Percentiles rank a stretch among this genome's conserved stretches.
These are phyloP conservation scores for Pseudocercospora crystallina DNA, from an alignment of 2,329 filamentous ascomycete genomes.

Conservation along the genomic window DNA sequence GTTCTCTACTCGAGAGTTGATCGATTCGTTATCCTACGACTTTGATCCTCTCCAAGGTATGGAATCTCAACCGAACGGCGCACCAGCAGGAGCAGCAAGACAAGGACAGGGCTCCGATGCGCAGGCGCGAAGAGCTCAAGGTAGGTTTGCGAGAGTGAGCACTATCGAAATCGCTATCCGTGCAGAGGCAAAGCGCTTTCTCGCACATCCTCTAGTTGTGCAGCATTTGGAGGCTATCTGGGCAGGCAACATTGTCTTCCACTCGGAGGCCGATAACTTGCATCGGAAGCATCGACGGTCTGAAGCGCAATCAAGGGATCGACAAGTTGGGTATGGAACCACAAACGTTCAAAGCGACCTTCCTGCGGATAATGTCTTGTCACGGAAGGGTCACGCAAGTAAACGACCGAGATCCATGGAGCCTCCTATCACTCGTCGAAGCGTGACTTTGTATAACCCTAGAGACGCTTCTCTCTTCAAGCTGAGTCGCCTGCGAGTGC, in stretches of 20 bases:
- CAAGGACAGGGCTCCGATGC: not conserved
- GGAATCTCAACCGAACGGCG: slow-evolving; percentile 47
- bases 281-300: slow-evolving; percentile 61
- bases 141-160: slow-evolving; percentile 73
- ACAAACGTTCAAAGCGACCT: slow-evolving; percentile 24
- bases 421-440: slow-evolving; percentile 57
- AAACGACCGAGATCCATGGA: slow-evolving; percentile 25
- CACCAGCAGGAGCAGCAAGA: slow-evolving; percentile 17
- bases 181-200: slow-evolving; percentile 86
- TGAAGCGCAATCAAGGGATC: slow-evolving; percentile 22
- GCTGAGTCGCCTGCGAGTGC: slow-evolving; percentile 83
- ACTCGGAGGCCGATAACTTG: slow-evolving; percentile 80
- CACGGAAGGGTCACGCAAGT: slow-evolving; percentile 27
- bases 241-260: slow-evolving; percentile 93
- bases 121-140: slow-evolving; percentile 45
- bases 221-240: slow-evolving; percentile 96
- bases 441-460: slow-evolving; percentile 86
- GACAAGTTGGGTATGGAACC: slow-evolving; percentile 42
- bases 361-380: slow-evolving; percentile 33
- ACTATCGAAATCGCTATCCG: slow-evolving; percentile 91
- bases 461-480: slow-evolving; percentile 88
- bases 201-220: slow-evolving; percentile 87
- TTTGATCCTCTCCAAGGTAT: slow-evolving; percentile 89
- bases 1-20: slow-evolving; percentile 83
- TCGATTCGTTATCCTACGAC: slow-evolving; percentile 92